Evolutionary conservation across 129 eudicot genomes (phyloP).

Genomic region (Calendula officinalis): DNA sequence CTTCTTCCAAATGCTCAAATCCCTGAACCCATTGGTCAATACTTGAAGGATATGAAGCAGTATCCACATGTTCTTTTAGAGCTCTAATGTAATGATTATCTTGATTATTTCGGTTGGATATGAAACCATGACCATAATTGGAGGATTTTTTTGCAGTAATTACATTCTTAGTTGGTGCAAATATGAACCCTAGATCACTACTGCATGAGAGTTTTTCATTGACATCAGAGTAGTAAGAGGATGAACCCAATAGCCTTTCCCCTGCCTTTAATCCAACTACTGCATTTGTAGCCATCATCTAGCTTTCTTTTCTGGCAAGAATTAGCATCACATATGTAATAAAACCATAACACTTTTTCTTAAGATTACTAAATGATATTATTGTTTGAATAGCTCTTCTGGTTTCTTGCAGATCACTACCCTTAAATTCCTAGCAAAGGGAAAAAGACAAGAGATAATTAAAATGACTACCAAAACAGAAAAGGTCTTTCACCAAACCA

Average conservation of each 20-base stretch:
- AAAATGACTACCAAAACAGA: background rate
- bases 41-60: constrained; percentile 23
- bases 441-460: constrained; percentile 1
- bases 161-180: constrained; percentile 43
- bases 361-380: background rate
- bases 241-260: constrained; percentile 62
- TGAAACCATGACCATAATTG: constrained; percentile 37
- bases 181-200: constrained; percentile 33
- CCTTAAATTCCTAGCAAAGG: constrained; percentile 1
- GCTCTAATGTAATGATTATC: constrained; percentile 46
- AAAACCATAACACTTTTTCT: constrained; percentile 19
- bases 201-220: constrained; percentile 54
- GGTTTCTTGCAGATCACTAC: constrained; percentile 5
- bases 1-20: constrained; percentile 30
- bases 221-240: constrained; percentile 65
- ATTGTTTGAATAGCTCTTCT: background rate
- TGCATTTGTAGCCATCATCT: constrained; percentile 81
- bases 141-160: constrained; percentile 50
- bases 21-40: constrained; percentile 46
- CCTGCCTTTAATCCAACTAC: constrained; percentile 86
- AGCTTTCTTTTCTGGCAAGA: constrained; percentile 21
- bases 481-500: background rate
- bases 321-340: constrained; percentile 11
- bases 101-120: constrained; percentile 33
- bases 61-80: constrained; percentile 54